Percentiles rank a stretch among this genome's conserved stretches.
Evolutionary conservation across 768 basidiomycete genomes (phyloP).

Genomic region (Megacollybia marginata): DNA sequence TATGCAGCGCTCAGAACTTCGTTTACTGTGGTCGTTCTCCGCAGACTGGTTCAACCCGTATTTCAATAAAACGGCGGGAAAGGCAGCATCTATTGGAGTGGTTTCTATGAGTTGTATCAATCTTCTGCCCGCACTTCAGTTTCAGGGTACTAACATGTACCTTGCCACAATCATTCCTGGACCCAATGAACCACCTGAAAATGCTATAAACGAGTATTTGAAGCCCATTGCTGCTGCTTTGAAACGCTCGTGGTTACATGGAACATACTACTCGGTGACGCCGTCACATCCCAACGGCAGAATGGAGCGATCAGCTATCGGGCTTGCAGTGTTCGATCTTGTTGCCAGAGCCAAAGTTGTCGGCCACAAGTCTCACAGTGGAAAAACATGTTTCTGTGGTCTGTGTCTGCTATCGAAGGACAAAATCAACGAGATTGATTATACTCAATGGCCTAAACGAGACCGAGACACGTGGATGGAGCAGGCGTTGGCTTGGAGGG

Average conservation of each 20-base stretch:
- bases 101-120: constrained; percentile 28
- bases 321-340: constrained; percentile 15
- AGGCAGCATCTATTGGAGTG: constrained; percentile 14
- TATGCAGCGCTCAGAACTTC: constrained; percentile 13
- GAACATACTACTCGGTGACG: constrained; percentile 14
- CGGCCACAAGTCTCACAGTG: background rate
- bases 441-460: constrained; percentile 8
- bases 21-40: constrained; percentile 21
- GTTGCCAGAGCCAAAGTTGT: constrained; percentile 1
- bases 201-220: constrained; percentile 26
- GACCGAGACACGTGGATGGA: constrained; percentile 6
- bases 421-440: constrained; percentile 16
- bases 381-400: constrained; percentile 11
- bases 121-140: constrained; percentile 23
- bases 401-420: constrained; percentile 10
- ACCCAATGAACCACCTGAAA: constrained; percentile 20
- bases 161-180: constrained; percentile 22
- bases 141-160: constrained; percentile 31
- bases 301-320: constrained; percentile 10
- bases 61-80: constrained; percentile 20
- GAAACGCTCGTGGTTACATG: constrained; percentile 12
- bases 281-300: constrained; percentile 8
- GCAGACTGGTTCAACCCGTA: constrained; percentile 32
- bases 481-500: background rate
- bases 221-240: constrained; percentile 24